These are phyloP conservation scores for Teratosphaeria gauchensis DNA, from an alignment of 2,329 filamentous ascomycete species.

Conservation along the genomic window DNA sequence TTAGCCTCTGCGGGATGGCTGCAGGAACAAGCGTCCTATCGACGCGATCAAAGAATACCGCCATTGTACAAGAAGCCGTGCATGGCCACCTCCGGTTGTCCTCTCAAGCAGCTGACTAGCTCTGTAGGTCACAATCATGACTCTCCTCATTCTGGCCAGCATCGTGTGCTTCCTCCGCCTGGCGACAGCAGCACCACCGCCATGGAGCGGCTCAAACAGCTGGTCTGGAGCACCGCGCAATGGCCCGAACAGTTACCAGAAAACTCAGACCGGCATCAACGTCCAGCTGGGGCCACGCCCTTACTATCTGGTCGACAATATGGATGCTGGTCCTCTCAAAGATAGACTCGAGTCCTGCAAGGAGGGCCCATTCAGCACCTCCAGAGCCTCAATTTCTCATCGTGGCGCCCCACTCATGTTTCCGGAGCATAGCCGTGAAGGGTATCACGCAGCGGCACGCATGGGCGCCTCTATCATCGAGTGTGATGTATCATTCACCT, in stretches of 20 bases:
- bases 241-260: neutral
- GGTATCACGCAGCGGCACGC: constrained; percentile 51
- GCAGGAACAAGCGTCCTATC: neutral
- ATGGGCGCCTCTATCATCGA: constrained; percentile 56
- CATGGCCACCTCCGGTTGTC: neutral
- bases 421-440: constrained; percentile 54
- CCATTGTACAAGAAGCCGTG: neutral
- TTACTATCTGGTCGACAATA: constrained; percentile 54
- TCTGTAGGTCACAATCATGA: neutral
- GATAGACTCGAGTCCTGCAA: constrained; percentile 49
- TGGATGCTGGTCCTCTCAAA: constrained; percentile 53
- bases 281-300: constrained; percentile 55
- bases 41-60: neutral
- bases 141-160: neutral
- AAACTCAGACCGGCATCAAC: constrained; percentile 5
- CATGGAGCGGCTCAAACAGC: neutral
- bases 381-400: constrained; percentile 52
- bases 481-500: constrained; percentile 59
- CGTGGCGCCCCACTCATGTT: constrained; percentile 53
- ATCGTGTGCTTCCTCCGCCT: neutral
- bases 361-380: constrained; percentile 43
- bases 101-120: neutral
- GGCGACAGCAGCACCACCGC: neutral
- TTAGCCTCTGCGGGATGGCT: neutral
- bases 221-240: neutral